A percentile compares a stretch with the other conserved stretches of the same genome.
Evolutionary conservation across 352 stramenopile genomes (phyloP).

Genomic region (Globisporangium camurandrum): DNA sequence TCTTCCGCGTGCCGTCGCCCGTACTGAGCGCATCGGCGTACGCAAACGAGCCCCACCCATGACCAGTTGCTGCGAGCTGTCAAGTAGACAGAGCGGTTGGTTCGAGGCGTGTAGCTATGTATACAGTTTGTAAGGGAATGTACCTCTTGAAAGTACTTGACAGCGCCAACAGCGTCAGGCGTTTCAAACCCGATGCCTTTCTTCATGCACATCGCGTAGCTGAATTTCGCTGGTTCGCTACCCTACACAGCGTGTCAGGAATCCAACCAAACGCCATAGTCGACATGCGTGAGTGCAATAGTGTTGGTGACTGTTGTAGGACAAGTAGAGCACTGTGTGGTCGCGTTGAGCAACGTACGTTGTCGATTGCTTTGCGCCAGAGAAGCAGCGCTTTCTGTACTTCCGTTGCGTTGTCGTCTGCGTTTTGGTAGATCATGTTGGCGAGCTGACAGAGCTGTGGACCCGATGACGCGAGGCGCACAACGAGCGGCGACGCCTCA

Average conservation of each 20-base stretch:
- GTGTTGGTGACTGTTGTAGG: neutral
- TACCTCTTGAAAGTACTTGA: conserved; percentile 73
- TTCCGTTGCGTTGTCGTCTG: conserved; percentile 42
- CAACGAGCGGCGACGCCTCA: conserved; percentile 53
- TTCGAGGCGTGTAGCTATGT: neutral
- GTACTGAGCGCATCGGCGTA: conserved; percentile 73
- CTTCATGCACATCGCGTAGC: conserved; percentile 77
- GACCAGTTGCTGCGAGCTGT: conserved; percentile 44
- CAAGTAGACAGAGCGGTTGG: neutral
- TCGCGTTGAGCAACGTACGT: conserved; percentile 20
- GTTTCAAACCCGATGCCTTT: conserved; percentile 65
- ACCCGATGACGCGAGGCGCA: conserved; percentile 39
- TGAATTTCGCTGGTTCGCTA: conserved; percentile 79
- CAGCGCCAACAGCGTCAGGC: conserved; percentile 40
- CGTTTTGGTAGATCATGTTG: conserved; percentile 84
- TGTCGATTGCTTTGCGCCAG: conserved; percentile 80
- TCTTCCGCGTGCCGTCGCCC: conserved; percentile 66
- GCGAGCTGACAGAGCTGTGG: conserved; percentile 60
- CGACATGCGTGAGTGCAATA: neutral
- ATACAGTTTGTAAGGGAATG: too few species aligned
- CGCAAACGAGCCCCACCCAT: conserved; percentile 74
- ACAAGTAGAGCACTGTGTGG: too few species aligned
- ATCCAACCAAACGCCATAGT: neutral
- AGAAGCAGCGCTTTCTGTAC: conserved; percentile 68
- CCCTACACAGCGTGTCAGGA: conserved; percentile 24